These are phyloP conservation scores for Wallacemonas rigidus DNA, from an alignment of 208 protist genomes.

Conservation along the genomic window DNA sequence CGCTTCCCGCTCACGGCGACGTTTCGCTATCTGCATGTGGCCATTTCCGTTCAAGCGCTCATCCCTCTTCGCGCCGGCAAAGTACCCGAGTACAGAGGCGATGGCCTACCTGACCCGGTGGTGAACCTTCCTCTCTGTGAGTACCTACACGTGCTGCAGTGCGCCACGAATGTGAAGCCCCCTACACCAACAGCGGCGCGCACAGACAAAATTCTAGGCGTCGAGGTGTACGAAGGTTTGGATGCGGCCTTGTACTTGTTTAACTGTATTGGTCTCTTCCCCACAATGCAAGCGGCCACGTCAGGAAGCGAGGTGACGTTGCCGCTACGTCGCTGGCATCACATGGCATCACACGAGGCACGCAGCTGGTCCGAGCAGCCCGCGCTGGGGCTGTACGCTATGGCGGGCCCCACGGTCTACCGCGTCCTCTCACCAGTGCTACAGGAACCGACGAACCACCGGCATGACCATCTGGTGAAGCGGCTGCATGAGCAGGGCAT, in stretches of 20 bases:
- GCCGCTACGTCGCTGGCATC: conserved; percentile 45
- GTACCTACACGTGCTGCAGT: conserved; percentile 38
- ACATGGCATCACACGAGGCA: conserved; percentile 36
- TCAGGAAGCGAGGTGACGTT: conserved; percentile 3
- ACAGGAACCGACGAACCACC: conserved; percentile 26
- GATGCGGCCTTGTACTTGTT: conserved; percentile 52
- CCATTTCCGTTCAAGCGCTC: conserved; percentile 51
- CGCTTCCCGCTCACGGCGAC: conserved; percentile 56
- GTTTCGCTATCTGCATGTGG: conserved; percentile 50
- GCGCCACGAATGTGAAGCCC: conserved; percentile 48
- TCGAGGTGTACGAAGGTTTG: conserved; percentile 58
- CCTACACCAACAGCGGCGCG: background rate
- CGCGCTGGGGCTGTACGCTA: conserved; percentile 24
- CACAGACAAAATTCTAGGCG: conserved; percentile 25
- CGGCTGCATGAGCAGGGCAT: conserved; percentile 40
- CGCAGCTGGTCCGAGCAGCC: conserved; percentile 16
- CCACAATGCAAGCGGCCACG: conserved; percentile 26
- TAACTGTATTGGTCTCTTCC: conserved; percentile 51
- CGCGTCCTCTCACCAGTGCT: conserved; percentile 30
- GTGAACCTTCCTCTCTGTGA: conserved; percentile 48
- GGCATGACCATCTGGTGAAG: conserved; percentile 36
- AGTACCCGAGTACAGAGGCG: conserved; percentile 39
- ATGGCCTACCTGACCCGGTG: conserved; percentile 27
- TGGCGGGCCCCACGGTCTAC: conserved; percentile 12
- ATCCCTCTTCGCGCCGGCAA: conserved; percentile 37